Evolutionary conservation across 176 grass and related monocot genomes (phyloP), one percentile per base, ranked within the genome.

Genomic region (Carex pumila): DNA sequence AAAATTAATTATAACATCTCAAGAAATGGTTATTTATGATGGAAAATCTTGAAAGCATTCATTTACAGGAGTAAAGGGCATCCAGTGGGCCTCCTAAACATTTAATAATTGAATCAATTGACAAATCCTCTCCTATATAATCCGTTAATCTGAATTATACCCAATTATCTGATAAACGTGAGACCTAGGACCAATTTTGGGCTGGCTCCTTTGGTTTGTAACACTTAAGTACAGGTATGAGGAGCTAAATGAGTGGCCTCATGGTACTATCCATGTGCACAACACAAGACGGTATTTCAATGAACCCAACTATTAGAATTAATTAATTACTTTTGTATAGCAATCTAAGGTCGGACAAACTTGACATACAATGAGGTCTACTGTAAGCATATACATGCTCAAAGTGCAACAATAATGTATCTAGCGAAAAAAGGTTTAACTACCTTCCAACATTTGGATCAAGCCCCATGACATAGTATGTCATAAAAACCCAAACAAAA

Each of bases 401-500:
- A 80, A 36, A 36, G 9, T 43, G 36, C 6, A 59, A 61, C 15
- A 57, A 80, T 15, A 32, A 80, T 12, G 12, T 73, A 49, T 49
- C 18, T 22, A 3, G 57, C 1, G n/a, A 3, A 45, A 19, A 60
- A 4, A 81, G 30, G n/a, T 62, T 49, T 45, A 0, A 87, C 89
- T 86, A 98, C 95, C 95, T 92, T 87, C 95, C 83, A 1, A 86
- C 79, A 80, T 90, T 90, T 82, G 95, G 89, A 80, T 94, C 95
- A 4, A 91, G 95, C 43, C 92, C 95, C 5, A 98, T 91, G 81
- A 91, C 91, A 87, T 98, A 95, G 59, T 98, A 98, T 37, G 95
- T 93, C 31, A 82, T 49, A 81, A 93, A 93, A 39, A 98, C 92
- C 90, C 71, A 98, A 30, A 90, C 58, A 0, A 80, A 92, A 1